Evolutionary conservation across 108 stramenopile species (phyloP), one percentile per base, ranked within the genome.

Genomic region (Seminavis robusta): DNA sequence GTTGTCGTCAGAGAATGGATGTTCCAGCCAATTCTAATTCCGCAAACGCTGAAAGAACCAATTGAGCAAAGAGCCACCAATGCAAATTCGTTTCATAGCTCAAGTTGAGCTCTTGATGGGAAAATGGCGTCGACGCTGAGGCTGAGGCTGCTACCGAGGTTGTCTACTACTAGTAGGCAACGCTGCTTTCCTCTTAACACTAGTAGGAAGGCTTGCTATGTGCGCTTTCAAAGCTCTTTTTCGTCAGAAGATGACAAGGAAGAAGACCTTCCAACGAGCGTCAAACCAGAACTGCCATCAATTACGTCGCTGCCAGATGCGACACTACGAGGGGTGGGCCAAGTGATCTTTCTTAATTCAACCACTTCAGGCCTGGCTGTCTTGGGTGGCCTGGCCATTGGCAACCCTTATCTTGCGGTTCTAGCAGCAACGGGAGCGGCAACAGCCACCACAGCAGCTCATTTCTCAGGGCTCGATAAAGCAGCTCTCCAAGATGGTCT

Each of bases 261-360:
- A 4, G 21, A 3, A 42, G 9, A 9, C 41, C 3, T 4, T 42
- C 36, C 41, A 4, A 17, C 21, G 3, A 21, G 9, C 3, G 9
- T 21, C 17, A 42, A 4, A 42, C 9, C 41, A 42, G 21, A 21
- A 42, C 4, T 42, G 17, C 9, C n/a, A n/a, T n/a, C n/a, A n/a
- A n/a, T n/a, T n/a, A n/a, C n/a, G n/a, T 42, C 21, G 3, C 27
- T 52, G 1, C 32, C 38, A 2, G 77, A 84, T 11, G 49, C 49
- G 16, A 62, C 72, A 2, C 59, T 50, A n/a, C 60, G 66, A 21
- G 72, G 75, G 28, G 43, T 85, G 11, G 90, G 86, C 3, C 90
- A 92, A 61, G 90, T 92, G 2, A 83, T 92, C 23, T 88, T 92
- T 47, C 66, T 86, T 29, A 83, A 88, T 67, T 78, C 70, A 7